These are phyloP conservation scores for Saitozyma sp. DNA, from an alignment of 768 basidiomycete species.

Conservation along the genomic window DNA sequence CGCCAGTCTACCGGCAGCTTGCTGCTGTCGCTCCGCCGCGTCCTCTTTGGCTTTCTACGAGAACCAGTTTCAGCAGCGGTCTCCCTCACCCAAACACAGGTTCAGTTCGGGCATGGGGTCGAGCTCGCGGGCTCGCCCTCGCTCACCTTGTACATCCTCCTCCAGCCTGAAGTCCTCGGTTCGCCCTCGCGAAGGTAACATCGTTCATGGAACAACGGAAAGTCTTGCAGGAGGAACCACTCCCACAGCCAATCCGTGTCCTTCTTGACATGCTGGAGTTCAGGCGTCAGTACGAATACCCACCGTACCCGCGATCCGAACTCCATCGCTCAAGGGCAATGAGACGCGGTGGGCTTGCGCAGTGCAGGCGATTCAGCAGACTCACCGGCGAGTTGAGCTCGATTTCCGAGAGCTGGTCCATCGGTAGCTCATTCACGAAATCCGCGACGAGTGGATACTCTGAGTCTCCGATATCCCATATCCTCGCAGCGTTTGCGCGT, in stretches of 20 bases:
- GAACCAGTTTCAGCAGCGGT: neutral
- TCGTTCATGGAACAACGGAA: conserved; percentile 29
- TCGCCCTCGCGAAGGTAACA: conserved; percentile 27
- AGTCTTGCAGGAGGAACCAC: conserved; percentile 28
- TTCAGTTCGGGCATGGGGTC: neutral
- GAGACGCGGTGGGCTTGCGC: no score
- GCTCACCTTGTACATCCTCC: conserved; percentile 41
- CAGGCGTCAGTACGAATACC: neutral
- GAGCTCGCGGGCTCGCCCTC: neutral
- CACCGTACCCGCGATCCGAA: no score
- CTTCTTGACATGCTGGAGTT: conserved; percentile 33
- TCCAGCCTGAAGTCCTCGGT: conserved; percentile 36
- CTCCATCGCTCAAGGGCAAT: no score
- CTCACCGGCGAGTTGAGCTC: conserved; percentile 36
- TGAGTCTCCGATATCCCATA: conserved; percentile 41
- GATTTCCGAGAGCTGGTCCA: conserved; percentile 33
- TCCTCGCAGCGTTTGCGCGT: conserved; percentile 22
- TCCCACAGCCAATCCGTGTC: conserved; percentile 48
- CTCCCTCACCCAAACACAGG: neutral
- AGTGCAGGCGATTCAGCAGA: neutral
- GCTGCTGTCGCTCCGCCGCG: conserved; percentile 19
- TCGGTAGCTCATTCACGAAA: conserved; percentile 33
- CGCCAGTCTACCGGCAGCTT: conserved; percentile 26
- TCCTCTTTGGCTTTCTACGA: conserved; percentile 39
- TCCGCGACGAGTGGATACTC: conserved; percentile 28